Evolutionary conservation across 352 stramenopile species (phyloP).

Genomic region (Bremia lactucae): DNA sequence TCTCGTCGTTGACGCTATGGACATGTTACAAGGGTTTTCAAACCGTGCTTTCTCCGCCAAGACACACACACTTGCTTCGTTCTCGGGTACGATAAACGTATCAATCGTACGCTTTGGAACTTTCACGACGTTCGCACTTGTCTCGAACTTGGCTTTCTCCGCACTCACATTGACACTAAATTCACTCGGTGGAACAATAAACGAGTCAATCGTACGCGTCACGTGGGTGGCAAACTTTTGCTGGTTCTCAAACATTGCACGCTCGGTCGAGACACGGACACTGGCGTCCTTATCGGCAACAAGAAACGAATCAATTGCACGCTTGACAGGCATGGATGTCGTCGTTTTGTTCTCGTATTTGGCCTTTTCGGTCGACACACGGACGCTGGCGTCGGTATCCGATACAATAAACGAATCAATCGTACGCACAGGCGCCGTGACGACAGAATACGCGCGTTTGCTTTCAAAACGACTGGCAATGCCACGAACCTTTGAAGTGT

Average conservation of each 20-base stretch:
- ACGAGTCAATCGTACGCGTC: constrained; percentile 17
- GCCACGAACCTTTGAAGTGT: constrained; percentile 25
- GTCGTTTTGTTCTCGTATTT: constrained; percentile 21
- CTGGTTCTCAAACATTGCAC: constrained; percentile 19
- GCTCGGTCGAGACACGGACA: constrained; percentile 21
- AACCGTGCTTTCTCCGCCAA: constrained; percentile 15
- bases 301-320: constrained; percentile 25
- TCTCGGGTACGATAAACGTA: constrained; percentile 10
- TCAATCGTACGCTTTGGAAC: constrained; percentile 13
- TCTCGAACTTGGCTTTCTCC: constrained; percentile 24
- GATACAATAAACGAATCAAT: constrained; percentile 23
- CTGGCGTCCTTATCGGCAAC: constrained; percentile 15
- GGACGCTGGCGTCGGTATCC: constrained; percentile 21
- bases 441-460: constrained; percentile 44
- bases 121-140: constrained; percentile 2
- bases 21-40: constrained; percentile 21
- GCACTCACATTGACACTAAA: constrained; percentile 16
- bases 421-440: constrained; percentile 20
- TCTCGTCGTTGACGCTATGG: constrained; percentile 6
- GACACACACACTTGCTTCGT: constrained; percentile 14
- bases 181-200: constrained; percentile 13
- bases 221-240: constrained; percentile 1
- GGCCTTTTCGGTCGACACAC: constrained; percentile 21
- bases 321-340: constrained; percentile 10
- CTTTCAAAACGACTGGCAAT: constrained; percentile 56